Evolutionary conservation across 306 rosid species (phyloP).

Genomic region (Adenanthera pavonina): DNA sequence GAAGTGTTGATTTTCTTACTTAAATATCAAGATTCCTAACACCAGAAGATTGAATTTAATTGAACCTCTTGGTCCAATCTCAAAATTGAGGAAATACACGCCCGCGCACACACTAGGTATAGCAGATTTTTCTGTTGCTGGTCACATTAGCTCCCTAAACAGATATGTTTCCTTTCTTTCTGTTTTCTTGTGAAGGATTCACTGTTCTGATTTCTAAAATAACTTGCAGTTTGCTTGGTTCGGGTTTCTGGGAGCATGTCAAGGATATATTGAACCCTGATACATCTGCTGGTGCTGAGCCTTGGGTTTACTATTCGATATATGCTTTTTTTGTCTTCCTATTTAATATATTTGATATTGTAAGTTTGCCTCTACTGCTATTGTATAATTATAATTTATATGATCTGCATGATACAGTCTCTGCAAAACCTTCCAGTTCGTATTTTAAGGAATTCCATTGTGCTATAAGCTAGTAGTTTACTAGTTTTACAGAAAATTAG

Average conservation of each 20-base stretch:
- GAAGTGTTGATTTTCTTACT: neutral
- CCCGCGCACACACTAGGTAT: neutral
- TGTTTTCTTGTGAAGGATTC: slow-evolving; percentile 30
- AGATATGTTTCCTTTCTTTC: neutral
- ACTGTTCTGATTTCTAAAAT: slow-evolving; percentile 35
- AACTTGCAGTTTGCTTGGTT: slow-evolving; percentile 76
- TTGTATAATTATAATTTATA: neutral
- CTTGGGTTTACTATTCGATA: slow-evolving; percentile 92
- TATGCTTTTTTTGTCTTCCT: slow-evolving; percentile 93
- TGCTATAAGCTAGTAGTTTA: slow-evolving; percentile 25
- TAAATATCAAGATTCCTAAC: neutral
- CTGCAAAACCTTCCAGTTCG: neutral
- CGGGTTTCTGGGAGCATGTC: slow-evolving; percentile 83
- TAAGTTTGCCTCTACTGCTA: slow-evolving; percentile 58
- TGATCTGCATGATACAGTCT: slow-evolving; percentile 29
- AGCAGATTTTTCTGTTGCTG: slow-evolving; percentile 26
- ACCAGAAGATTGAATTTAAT: slow-evolving; percentile 15
- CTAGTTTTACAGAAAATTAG: neutral
- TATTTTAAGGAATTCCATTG: too few species aligned
- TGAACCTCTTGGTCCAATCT: slow-evolving; percentile 21
- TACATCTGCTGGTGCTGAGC: slow-evolving; percentile 83
- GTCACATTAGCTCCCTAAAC: slow-evolving; percentile 4
- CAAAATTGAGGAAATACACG: neutral
- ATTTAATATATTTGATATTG: slow-evolving; percentile 95
- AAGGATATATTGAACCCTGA: slow-evolving; percentile 95